phyloP scores from a whole-genome alignment of 2,329 filamentous ascomycete species.

The Cordyceps tenuipes region DNA sequence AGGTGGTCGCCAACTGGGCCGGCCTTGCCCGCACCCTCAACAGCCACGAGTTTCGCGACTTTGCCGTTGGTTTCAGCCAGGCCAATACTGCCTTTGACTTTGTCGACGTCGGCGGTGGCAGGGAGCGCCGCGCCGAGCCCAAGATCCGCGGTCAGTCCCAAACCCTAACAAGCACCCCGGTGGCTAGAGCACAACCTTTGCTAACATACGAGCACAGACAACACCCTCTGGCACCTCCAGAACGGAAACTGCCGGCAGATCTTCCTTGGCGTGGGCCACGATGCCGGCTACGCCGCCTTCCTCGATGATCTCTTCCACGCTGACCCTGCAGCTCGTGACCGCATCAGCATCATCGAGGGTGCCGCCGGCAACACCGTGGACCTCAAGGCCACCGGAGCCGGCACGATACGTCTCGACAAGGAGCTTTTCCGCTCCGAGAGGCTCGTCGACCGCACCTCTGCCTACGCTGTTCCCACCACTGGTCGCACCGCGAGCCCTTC shows the following conservation, averaged over 20 bases:
- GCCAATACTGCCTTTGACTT: conserved; percentile 53
- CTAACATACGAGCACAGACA: conserved; percentile 28
- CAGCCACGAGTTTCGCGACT: conserved; percentile 44
- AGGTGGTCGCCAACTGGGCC: conserved; percentile 46
- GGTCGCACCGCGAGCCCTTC: conserved; percentile 16
- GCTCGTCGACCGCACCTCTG: conserved; percentile 29
- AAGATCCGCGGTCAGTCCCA: conserved; percentile 48
- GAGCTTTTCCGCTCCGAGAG: conserved; percentile 48
- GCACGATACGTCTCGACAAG: conserved; percentile 36
- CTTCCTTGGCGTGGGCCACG: conserved; percentile 53
- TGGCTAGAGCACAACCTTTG: neutral
- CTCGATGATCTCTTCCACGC: conserved; percentile 46
- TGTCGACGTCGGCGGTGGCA: conserved; percentile 51
- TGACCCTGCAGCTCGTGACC: conserved; percentile 33
- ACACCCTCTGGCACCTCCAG: conserved; percentile 46
- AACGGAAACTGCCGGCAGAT: conserved; percentile 56
- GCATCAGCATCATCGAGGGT: conserved; percentile 48
- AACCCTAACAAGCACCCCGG: neutral
- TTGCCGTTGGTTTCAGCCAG: conserved; percentile 52
- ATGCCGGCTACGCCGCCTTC: conserved; percentile 52
- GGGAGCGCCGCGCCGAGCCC: conserved; percentile 48
- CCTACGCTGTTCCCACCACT: conserved; percentile 11
- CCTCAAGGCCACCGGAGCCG: conserved; percentile 37
- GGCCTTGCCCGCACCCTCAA: conserved; percentile 43
- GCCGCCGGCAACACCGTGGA: conserved; percentile 37